Conservation (phyloP, 768 basidiomycete genomes). For the Tephrocybe rancida region DNA sequence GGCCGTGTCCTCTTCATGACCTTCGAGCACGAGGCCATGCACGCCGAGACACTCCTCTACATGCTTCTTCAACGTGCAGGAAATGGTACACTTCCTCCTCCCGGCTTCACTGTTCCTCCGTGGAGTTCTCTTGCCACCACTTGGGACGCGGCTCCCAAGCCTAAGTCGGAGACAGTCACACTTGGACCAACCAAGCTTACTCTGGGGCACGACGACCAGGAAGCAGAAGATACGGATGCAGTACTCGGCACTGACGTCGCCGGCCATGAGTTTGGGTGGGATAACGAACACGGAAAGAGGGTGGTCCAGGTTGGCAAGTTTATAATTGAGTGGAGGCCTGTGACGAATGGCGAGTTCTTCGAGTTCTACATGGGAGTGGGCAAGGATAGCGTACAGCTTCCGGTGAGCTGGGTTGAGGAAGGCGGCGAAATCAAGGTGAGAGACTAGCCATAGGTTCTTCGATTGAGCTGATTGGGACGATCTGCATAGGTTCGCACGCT, state of each 20-base stretch:
- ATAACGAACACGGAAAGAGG: conserved; percentile 83
- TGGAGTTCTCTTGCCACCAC: conserved; percentile 56
- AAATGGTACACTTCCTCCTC: conserved; percentile 77
- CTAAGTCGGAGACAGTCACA: conserved; percentile 45
- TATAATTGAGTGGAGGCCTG: conserved; percentile 80
- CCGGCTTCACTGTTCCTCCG: conserved; percentile 70
- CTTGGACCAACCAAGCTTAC: conserved; percentile 61
- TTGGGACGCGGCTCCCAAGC: conserved; percentile 53
- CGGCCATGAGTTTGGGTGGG: conserved; percentile 88
- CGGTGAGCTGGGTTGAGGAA: conserved; percentile 74
- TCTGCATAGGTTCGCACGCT: conserved; percentile 72
- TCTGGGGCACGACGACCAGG: conserved; percentile 84
- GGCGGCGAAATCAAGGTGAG: conserved; percentile 51
- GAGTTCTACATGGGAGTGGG: conserved; percentile 54
- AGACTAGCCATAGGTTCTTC: conserved; percentile 13
- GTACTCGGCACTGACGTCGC: conserved; percentile 37
- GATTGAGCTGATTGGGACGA: not conserved
- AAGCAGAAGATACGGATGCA: conserved; percentile 58
- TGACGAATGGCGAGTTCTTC: conserved; percentile 89
- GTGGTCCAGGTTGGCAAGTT: conserved; percentile 66
- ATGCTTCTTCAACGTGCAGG: conserved; percentile 89
- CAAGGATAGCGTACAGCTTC: conserved; percentile 50
- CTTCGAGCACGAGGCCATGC: conserved; percentile 87
- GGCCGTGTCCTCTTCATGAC: conserved; percentile 90
- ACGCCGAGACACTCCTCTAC: conserved; percentile 91